Percentiles rank a stretch among this genome's conserved stretches.
These are phyloP conservation scores for Pisolithus albus DNA, from an alignment of 768 basidiomycete species.

Conservation along the genomic window DNA sequence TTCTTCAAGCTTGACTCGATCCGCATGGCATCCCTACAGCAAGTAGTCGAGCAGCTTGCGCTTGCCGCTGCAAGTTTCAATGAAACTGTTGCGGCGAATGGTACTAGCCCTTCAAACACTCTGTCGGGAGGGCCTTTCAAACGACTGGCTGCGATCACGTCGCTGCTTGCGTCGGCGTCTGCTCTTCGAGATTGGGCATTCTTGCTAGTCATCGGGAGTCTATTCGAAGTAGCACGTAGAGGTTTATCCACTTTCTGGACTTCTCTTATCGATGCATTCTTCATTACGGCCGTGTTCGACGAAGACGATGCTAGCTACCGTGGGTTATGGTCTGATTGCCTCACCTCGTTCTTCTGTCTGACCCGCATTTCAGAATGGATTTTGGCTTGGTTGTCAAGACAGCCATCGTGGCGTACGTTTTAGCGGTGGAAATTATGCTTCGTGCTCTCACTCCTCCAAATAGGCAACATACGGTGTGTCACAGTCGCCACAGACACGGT, in stretches of 20 bases:
- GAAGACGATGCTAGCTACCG: constrained; percentile 53
- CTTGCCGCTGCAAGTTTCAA: constrained; percentile 14
- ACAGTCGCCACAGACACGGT: constrained; percentile 41
- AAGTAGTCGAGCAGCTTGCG: constrained; percentile 24
- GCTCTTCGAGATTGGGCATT: constrained; percentile 60
- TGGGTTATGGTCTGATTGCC: constrained; percentile 24
- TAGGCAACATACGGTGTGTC: constrained; percentile 41
- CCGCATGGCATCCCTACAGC: constrained; percentile 21
- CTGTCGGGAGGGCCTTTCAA: constrained; percentile 15
- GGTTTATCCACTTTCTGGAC: constrained; percentile 36
- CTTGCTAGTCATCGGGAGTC: constrained; percentile 54
- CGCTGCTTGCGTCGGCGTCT: constrained; percentile 44
- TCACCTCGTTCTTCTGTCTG: neutral
- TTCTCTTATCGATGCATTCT: constrained; percentile 44
- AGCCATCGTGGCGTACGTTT: constrained; percentile 51
- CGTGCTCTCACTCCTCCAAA: neutral
- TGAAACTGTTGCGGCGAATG: constrained; percentile 9
- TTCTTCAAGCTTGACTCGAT: too few relatives aligned
- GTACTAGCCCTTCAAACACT: constrained; percentile 5
- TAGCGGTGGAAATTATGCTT: neutral
- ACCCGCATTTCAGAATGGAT: constrained; percentile 49
- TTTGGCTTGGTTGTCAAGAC: constrained; percentile 60
- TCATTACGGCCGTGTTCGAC: constrained; percentile 56
- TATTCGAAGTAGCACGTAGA: constrained; percentile 54
- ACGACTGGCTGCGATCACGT: constrained; percentile 31